These are phyloP conservation scores for Cnidoscolus chayamansa DNA, from an alignment of 441 rosid species.

Conservation along the genomic window DNA sequence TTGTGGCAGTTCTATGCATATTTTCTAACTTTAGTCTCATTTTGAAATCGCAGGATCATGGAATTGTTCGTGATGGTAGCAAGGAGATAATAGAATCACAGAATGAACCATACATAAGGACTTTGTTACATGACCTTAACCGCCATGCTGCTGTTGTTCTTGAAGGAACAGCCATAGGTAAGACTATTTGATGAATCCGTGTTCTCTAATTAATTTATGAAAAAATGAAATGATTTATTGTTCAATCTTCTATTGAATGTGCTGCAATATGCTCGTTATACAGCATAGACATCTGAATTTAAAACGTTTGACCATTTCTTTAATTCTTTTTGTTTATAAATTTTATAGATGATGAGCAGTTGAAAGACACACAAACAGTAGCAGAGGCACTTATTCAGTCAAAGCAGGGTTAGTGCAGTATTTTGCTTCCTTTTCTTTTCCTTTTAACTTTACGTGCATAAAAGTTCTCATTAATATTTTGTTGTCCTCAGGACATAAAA, in stretches of 20 bases:
- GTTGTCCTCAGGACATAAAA: conserved; percentile 29
- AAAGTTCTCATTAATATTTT: conserved; percentile 14
- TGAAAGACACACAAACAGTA: conserved; percentile 67
- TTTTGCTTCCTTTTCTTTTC: conserved; percentile 19
- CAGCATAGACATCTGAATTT: conserved; percentile 11
- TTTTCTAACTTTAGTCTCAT: conserved; percentile 12
- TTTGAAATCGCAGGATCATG: conserved; percentile 59
- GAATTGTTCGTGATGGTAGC: conserved; percentile 67
- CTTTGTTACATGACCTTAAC: conserved; percentile 77
- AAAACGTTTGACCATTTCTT: conserved; percentile 13
- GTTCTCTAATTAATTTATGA: conserved; percentile 13
- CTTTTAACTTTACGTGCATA: conserved; percentile 15
- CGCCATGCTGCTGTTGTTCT: conserved; percentile 94
- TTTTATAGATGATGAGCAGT: conserved; percentile 56
- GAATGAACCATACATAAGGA: conserved; percentile 56
- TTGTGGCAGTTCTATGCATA: background rate
- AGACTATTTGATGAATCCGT: conserved; percentile 24
- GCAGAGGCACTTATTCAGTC: conserved; percentile 81
- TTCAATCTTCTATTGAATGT: background rate
- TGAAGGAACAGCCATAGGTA: conserved; percentile 82
- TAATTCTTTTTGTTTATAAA: conserved; percentile 10
- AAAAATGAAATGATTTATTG: conserved; percentile 10
- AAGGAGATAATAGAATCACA: conserved; percentile 56
- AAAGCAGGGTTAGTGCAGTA: conserved; percentile 54
- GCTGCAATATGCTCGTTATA: conserved; percentile 2